phyloP scores from a whole-genome alignment of 2,329 filamentous ascomycete genomes.

The Alternaria consortialis region DNA sequence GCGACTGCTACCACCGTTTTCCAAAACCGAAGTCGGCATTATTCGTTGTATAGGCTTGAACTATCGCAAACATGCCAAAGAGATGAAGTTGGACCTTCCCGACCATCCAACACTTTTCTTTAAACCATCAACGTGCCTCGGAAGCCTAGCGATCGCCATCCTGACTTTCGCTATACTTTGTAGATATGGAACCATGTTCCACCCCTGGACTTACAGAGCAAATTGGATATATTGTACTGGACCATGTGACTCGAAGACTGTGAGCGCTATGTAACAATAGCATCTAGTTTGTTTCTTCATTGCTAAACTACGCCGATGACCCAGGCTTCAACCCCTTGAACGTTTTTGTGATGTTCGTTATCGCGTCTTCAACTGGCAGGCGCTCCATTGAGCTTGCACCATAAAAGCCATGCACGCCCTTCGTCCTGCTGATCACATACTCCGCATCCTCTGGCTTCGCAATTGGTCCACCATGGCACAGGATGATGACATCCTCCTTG shows the following conservation, averaged over 20 bases:
- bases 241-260: not conserved
- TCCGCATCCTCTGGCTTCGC: conserved; percentile 69
- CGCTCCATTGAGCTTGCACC: conserved; percentile 76
- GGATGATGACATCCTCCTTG: conserved; percentile 67
- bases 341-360: conserved; percentile 64
- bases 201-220: not conserved
- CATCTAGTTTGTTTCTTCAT: not conserved
- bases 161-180: conserved; percentile 57
- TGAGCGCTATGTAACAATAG: not conserved
- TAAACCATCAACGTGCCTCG: conserved; percentile 38
- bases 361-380: conserved; percentile 72
- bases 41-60: conserved; percentile 60
- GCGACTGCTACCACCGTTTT: conserved; percentile 47
- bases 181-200: not conserved
- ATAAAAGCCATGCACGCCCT: conserved; percentile 75
- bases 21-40: conserved; percentile 48
- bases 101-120: conserved; percentile 29
- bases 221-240: not conserved
- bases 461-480: conserved; percentile 77
- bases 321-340: conserved; percentile 58
- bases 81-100: conserved; percentile 25
- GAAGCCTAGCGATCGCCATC: conserved; percentile 62
- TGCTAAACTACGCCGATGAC: not conserved
- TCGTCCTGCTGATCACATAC: conserved; percentile 68
- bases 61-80: conserved; percentile 31